Conservation (phyloP, 1,139 yeast species). For the Candida labiduridarum region DNA sequence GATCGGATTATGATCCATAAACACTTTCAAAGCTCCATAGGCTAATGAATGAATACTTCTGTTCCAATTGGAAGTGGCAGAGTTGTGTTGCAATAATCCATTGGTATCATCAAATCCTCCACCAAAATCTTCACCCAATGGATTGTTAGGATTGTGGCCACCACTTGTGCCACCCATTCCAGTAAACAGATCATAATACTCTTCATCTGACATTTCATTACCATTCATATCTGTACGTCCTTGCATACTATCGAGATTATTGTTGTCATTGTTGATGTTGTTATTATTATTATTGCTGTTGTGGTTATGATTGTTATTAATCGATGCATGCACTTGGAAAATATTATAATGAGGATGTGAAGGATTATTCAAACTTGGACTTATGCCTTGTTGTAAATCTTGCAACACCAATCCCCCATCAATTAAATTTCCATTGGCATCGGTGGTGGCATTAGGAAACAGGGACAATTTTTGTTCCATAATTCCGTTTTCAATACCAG, state of each 20-base stretch:
- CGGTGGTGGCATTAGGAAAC: slow-evolving; percentile 44
- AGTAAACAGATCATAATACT: slow-evolving; percentile 47
- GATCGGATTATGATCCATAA: slow-evolving; percentile 91
- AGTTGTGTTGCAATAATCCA: slow-evolving; percentile 44
- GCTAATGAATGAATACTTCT: slow-evolving; percentile 90
- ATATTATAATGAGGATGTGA: slow-evolving; percentile 20
- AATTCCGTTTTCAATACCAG: slow-evolving; percentile 50
- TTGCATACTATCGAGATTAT: slow-evolving; percentile 8
- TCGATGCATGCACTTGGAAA: slow-evolving; percentile 21
- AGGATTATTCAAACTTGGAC: slow-evolving; percentile 20
- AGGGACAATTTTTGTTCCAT: slow-evolving; percentile 46
- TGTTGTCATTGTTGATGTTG: slow-evolving; percentile 1
- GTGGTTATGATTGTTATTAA: slow-evolving; percentile 17
- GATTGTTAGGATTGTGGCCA: slow-evolving; percentile 7
- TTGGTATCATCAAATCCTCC: slow-evolving; percentile 32
- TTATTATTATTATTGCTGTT: slow-evolving; percentile 9
- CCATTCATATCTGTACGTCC: slow-evolving; percentile 17
- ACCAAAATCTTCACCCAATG: slow-evolving; percentile 26
- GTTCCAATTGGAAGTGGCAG: slow-evolving; percentile 73
- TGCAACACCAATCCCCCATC: slow-evolving; percentile 39
- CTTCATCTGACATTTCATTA: slow-evolving; percentile 45
- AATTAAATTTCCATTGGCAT: slow-evolving; percentile 50
- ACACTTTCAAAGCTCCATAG: slow-evolving; percentile 85
- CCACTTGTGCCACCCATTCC: slow-evolving; percentile 22
- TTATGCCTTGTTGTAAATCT: slow-evolving; percentile 20